Percentiles rank a stretch among this genome's conserved stretches.
Conservation (phyloP, 2,329 filamentous ascomycete genomes). For the Colletotrichum neosansevieriae region DNA sequence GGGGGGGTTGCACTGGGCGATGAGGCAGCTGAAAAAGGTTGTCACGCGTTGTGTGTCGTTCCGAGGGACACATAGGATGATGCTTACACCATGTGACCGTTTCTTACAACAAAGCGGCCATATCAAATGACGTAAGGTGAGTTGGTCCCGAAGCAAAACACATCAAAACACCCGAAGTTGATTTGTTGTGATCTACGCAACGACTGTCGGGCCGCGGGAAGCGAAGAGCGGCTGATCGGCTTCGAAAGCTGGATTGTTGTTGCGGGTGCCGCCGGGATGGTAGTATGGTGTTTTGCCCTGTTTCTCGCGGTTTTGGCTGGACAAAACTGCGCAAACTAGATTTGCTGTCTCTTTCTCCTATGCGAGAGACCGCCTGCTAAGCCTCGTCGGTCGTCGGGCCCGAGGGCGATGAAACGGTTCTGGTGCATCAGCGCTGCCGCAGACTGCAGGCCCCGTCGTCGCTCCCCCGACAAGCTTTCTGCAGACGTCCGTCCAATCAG, state of each 20-base stretch:
- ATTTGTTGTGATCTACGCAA: no score
- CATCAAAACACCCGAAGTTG: no score
- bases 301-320: neutral
- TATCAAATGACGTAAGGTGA: no score
- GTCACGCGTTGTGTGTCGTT: neutral
- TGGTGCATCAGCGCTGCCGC: conserved; percentile 39
- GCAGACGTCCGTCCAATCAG: neutral
- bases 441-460: conserved; percentile 8
- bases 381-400: conserved; percentile 27
- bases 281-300: neutral
- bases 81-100: conserved; percentile 2
- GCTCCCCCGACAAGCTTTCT: conserved; percentile 19
- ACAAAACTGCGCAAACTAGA: neutral
- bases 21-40: neutral
- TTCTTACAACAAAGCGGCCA: neutral
- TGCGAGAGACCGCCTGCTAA: neutral
- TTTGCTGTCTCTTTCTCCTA: neutral
- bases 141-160: no score
- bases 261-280: neutral
- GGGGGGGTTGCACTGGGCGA: neutral
- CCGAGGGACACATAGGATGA: neutral
- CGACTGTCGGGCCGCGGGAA: neutral
- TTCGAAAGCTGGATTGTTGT: neutral
- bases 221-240: conserved; percentile 4
- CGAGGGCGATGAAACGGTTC: conserved; percentile 36